Percentiles rank a stretch among this genome's conserved stretches.
These are phyloP conservation scores for Clitopilus passeckerianus DNA, from an alignment of 768 basidiomycete species.

Conservation along the genomic window DNA sequence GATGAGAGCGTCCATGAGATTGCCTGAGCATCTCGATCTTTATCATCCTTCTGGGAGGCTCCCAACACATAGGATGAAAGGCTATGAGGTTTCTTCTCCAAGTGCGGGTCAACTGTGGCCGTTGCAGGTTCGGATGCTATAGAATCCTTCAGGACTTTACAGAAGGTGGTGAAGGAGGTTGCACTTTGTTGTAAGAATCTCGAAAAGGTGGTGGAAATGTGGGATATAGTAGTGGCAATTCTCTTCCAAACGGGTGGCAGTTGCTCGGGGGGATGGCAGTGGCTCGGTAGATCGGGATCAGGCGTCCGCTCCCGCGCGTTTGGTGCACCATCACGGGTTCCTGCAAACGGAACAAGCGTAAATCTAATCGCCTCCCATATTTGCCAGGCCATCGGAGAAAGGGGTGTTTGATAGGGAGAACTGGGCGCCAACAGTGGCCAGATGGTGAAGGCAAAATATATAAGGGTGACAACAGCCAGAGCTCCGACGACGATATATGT, in stretches of 20 bases:
- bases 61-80: not conserved
- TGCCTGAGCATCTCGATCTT: conserved; percentile 22
- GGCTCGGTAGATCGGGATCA: not conserved
- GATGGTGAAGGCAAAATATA: conserved; percentile 26
- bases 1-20: conserved; percentile 24
- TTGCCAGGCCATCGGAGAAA: conserved; percentile 25
- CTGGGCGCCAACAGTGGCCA: conserved; percentile 25
- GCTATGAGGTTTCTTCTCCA: not conserved
- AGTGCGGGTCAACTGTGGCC: no score
- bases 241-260: not conserved
- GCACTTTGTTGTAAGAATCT: no score
- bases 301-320: no score
- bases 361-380: conserved; percentile 13
- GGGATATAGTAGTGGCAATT: not conserved
- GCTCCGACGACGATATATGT: not conserved
- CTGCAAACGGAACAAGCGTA: not conserved
- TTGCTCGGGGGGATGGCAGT: not conserved
- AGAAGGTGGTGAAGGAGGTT: no score
- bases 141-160: no score
- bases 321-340: no score
- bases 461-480: conserved; percentile 3
- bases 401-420: conserved; percentile 28
- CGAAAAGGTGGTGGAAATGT: not conserved
- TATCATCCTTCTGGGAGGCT: conserved; percentile 1
- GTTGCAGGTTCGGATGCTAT: no score